These are phyloP conservation scores for Phanerochaete carnosa DNA, from an alignment of 768 basidiomycete genomes.

Conservation along the genomic window DNA sequence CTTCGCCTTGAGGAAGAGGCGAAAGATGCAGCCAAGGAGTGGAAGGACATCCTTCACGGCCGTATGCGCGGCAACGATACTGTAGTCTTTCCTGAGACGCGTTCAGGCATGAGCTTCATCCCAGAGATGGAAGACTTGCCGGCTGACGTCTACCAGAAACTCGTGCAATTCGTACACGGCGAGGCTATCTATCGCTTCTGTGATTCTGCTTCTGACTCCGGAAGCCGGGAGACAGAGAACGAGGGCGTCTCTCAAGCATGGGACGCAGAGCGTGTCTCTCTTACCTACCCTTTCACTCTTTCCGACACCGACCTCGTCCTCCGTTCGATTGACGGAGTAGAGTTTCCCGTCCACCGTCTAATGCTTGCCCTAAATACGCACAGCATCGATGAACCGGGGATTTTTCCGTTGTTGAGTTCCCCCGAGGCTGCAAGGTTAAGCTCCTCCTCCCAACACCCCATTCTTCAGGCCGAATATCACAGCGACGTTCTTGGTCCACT, in stretches of 20 bases:
- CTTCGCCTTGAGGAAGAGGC: conserved; percentile 15
- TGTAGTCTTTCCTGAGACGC: background rate
- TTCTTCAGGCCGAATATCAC: background rate
- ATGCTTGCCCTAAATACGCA: conserved; percentile 2
- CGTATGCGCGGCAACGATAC: background rate
- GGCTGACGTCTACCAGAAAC: conserved; percentile 14
- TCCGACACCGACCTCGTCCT: conserved; percentile 10
- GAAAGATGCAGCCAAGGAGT: conserved; percentile 3
- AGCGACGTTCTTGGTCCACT: background rate
- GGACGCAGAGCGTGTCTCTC: background rate
- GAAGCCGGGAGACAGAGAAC: background rate
- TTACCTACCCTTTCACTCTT: background rate
- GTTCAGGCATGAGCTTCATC: conserved; percentile 2
- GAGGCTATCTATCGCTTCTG: background rate
- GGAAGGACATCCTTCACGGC: background rate
- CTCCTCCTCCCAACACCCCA: background rate
- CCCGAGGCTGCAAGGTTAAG: too few species aligned
- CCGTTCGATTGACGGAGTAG: conserved; percentile 12
- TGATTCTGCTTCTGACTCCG: background rate
- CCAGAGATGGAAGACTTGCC: conserved; percentile 11
- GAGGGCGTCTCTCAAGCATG: background rate
- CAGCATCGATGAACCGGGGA: background rate
- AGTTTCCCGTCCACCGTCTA: conserved; percentile 13
- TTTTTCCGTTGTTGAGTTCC: background rate
- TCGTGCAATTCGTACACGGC: background rate